phyloP scores from a whole-genome alignment of 83 land plant genomes.

The Picea abies region DNA sequence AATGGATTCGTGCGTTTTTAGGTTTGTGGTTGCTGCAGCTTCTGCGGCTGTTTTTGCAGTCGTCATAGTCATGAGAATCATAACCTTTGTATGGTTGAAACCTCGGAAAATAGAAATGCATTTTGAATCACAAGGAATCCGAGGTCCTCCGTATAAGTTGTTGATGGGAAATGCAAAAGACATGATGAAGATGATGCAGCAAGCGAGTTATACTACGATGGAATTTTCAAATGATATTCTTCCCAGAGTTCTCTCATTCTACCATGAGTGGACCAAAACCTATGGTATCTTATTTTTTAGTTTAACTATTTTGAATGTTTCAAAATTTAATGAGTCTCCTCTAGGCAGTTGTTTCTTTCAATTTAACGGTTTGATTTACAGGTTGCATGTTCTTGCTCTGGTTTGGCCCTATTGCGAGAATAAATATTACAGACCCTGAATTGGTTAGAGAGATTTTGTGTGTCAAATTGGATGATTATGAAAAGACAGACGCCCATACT shows the following conservation, averaged over 20 bases:
- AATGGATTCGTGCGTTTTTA: not conserved
- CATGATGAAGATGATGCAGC: conserved; percentile 49
- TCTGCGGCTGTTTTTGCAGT: not conserved
- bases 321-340: not conserved
- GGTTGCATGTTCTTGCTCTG: conserved; percentile 61
- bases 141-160: conserved; percentile 61
- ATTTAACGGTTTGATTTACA: conserved; percentile 6
- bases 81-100: conserved; percentile 55
- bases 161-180: conserved; percentile 74
- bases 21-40: not conserved
- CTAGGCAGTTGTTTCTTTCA: not conserved
- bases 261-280: conserved; percentile 75
- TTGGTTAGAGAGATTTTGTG: conserved; percentile 52
- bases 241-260: conserved; percentile 73
- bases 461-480: conserved; percentile 49
- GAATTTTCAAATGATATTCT: conserved; percentile 68
- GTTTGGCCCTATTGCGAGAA: conserved; percentile 62
- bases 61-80: conserved; percentile 7
- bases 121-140: conserved; percentile 67
- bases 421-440: conserved; percentile 52
- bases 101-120: conserved; percentile 53
- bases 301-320: not conserved
- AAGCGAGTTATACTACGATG: conserved; percentile 64
- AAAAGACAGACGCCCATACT: conserved; percentile 39
- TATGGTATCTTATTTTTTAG: conserved; percentile 39